phyloP scores from a whole-genome alignment of 768 basidiomycete species.

The Rhizopogon vulgaris region DNA sequence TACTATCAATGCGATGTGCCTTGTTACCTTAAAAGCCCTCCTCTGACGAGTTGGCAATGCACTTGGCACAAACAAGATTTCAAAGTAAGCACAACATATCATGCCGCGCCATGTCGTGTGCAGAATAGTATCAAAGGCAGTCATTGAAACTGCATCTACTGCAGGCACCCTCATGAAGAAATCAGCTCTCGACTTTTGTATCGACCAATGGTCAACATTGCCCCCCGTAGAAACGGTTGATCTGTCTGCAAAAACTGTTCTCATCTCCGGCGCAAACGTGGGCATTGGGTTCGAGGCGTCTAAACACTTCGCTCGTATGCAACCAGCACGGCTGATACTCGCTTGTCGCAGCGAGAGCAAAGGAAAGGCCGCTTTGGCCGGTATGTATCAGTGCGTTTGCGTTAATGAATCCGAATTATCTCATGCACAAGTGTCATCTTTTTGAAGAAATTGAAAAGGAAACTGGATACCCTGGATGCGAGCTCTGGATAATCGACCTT shows the following conservation, averaged over 20 bases:
- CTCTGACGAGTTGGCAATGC: too few species aligned
- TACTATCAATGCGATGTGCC: too few species aligned
- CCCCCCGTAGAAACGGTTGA: constrained; percentile 14
- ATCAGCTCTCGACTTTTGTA: background rate
- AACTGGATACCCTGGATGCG: constrained; percentile 26
- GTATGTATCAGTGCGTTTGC: constrained; percentile 7
- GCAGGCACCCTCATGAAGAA: constrained; percentile 6
- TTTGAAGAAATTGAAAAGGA: constrained; percentile 16
- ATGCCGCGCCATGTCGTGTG: too few species aligned
- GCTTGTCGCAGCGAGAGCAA: constrained; percentile 22
- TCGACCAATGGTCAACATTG: constrained; percentile 13
- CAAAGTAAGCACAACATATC: too few species aligned
- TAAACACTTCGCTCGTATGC: constrained; percentile 26
- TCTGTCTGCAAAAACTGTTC: constrained; percentile 24
- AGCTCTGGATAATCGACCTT: constrained; percentile 38
- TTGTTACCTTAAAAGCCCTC: too few species aligned
- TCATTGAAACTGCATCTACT: too few species aligned
- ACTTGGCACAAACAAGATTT: too few species aligned
- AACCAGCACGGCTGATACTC: constrained; percentile 20
- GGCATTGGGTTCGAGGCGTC: constrained; percentile 28
- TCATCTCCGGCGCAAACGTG: constrained; percentile 26
- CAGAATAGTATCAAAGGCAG: too few species aligned
- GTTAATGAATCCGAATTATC: background rate
- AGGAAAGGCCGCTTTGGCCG: constrained; percentile 13
- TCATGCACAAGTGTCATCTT: background rate